Base-by-base conservation (phyloP, 805 yeast genomes). In the Yamadazyma akitaensis region DNA sequence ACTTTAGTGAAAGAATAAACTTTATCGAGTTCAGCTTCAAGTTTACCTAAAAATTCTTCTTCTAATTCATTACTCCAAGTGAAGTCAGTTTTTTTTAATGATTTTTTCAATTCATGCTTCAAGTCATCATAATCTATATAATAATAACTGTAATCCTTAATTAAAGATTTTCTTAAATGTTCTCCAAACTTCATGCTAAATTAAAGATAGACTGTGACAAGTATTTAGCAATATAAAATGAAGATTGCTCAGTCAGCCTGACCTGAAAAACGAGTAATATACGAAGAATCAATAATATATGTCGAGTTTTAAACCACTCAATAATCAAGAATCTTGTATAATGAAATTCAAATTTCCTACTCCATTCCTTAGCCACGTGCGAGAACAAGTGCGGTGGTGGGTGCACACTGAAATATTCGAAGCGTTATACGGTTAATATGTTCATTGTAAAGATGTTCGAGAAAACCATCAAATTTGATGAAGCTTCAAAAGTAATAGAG, bases 81-180 rank as follows among this genome's bases (percentile, higher is more conserved):
- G 46, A 68, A 64, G 51, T 76, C 75, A 56, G 81, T 77, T 55
- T 72, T 75, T 50, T 78, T 76, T 48, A 87, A 69, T 18, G 84
- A 84, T 52, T 81, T 80, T 59, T 88, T 85, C 60, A 94, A 70
- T 53, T 82, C 85, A 55, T 84, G 81, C 68, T 92, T 92, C 63
- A 92, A 76, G 62, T 88, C 96, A 68, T 92, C 97, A 61, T 92
- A 92, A 43, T 89, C 79, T 56, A 92, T 84, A 65, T 94, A 94
- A 69, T 94, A 94, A 72, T 85, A 89, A 55, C 85, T 80, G 68
- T 91, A 91, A 66, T 89, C 94, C 65, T 88, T 85, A 66, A 91
- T 91, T 53, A 92, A 82, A 45, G 96, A 87, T 55, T 87, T 84
- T 63, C 88, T 83, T 57, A 92, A 77, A 60, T 89, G 96, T 65